Base-by-base conservation (phyloP, 2,329 filamentous ascomycete genomes). In the Microdochium nivale region DNA sequence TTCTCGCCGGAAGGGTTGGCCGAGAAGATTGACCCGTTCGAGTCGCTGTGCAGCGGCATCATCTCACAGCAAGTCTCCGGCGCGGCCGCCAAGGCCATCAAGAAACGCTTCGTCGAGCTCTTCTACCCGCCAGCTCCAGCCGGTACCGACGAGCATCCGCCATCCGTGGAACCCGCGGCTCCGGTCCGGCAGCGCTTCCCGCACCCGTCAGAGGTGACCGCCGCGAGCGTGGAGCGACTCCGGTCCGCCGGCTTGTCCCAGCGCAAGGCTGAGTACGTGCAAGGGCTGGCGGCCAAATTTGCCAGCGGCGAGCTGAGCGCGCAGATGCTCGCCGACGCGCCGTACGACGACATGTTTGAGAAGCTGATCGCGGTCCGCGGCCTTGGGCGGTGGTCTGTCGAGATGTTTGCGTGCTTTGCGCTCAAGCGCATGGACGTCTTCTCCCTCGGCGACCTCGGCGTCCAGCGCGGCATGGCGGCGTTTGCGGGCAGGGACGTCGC, bases 321-420 rank as follows among this genome's bases (percentile, higher is more conserved):
- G 11, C 71, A 79, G 56, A 84, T 94, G 76, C 78, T 97, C 21
- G 80, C 88, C 50, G 80, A 82, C 33, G 90, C 89, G 1, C 80
- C 83, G 4, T 94, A 99, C 65, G 91, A 95, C 49, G 88, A 95
- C 59, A 79, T 99, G 8, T 76, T 96, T 56, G 81, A 87, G 67
- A 86, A 80, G 65, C 75, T 99, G 48, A 89, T 87, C 48, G 88
- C 90, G 1, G 90, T 99, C 4, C 79, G 92, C 10, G 94, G 94
- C 0, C 71, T 97, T 49, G 94, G 94, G 0, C 79, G 78, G 51
- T 97, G 94, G 94, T 91, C 86, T 48, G 90, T 95, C 14, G 91
- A 96, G 74, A 97, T 99, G 94, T 99, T 99, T 74, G 89, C 91
- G 49, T 90, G 88, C 68, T 97, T 99, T 69, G 88, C 83, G n/a